A percentile compares a stretch with the other conserved stretches of the same genome.
These are phyloP conservation scores for Moesziomyces sp. DNA, from an alignment of 1,284 basidiomycete species.

Conservation along the genomic window DNA sequence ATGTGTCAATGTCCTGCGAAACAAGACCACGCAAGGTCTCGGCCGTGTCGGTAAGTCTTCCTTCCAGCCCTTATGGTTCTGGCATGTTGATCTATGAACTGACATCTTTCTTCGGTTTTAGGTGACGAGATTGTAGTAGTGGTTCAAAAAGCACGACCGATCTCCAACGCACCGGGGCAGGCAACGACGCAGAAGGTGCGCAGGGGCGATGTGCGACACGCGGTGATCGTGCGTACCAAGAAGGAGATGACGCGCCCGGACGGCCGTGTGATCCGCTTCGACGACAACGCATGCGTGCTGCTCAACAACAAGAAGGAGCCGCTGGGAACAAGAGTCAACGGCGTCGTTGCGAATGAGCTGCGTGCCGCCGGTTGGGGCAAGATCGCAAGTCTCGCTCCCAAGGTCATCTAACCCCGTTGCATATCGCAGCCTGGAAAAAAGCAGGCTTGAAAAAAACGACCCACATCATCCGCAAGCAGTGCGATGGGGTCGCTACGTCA, in stretches of 20 bases:
- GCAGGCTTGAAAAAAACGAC: not conserved
- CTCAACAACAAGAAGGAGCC: constrained; percentile 97
- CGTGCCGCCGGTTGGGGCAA: constrained; percentile 94
- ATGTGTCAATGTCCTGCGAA: constrained; percentile 95
- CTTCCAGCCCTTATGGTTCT: too few relatives aligned
- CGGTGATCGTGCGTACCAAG: constrained; percentile 91
- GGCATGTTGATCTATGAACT: too few relatives aligned
- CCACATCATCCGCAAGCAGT: not conserved
- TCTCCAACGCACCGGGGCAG: constrained; percentile 70
- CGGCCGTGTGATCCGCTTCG: constrained; percentile 86
- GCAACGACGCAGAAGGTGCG: constrained; percentile 75
- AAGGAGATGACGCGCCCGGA: constrained; percentile 86
- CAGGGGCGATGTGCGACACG: constrained; percentile 90
- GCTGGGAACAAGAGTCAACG: constrained; percentile 92
- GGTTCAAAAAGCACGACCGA: constrained; percentile 88
- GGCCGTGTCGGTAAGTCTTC: constrained; percentile 72
- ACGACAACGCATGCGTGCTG: constrained; percentile 96
- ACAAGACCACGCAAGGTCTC: constrained; percentile 84
- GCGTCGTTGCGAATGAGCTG: constrained; percentile 90
- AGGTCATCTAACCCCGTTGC: constrained; percentile 72
- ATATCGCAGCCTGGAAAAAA: not conserved
- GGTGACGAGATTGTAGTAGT: constrained; percentile 97
- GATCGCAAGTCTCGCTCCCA: constrained; percentile 89
- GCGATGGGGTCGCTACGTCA: not conserved
- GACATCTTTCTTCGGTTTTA: too few relatives aligned